Conservation (phyloP, 1,284 basidiomycete species). For the Salmacisia buchloeana region DNA sequence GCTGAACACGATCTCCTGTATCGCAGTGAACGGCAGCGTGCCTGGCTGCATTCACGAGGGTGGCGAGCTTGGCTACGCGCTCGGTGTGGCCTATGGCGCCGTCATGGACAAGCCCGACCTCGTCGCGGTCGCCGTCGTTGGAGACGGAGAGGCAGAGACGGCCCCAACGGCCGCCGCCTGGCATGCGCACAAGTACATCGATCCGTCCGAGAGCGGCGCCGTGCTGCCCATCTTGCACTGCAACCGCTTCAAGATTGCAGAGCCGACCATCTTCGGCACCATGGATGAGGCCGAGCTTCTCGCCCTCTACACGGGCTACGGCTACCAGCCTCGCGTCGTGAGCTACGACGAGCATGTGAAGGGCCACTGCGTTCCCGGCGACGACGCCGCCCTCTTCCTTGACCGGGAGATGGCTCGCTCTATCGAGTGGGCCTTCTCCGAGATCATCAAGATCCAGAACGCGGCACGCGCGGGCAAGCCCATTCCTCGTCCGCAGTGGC, state of each 20-base stretch:
- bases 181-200: conserved; percentile 78
- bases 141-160: conserved; percentile 81
- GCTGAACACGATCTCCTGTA: conserved; percentile 1
- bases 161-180: conserved; percentile 59
- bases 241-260: conserved; percentile 79
- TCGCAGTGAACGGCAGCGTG: conserved; percentile 65
- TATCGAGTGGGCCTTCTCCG: conserved; percentile 63
- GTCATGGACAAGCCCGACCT: conserved; percentile 83
- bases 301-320: conserved; percentile 60
- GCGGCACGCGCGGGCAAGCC: conserved; percentile 70
- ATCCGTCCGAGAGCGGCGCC: conserved; percentile 82
- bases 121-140: conserved; percentile 70
- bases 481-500: conserved; percentile 77
- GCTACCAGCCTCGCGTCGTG: conserved; percentile 65
- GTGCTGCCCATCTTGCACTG: conserved; percentile 80
- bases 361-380: conserved; percentile 58
- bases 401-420: conserved; percentile 64
- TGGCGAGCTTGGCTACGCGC: conserved; percentile 57
- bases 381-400: conserved; percentile 47
- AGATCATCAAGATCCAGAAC: conserved; percentile 62
- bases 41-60: conserved; percentile 85
- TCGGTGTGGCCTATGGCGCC: conserved; percentile 66
- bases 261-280: conserved; percentile 78
- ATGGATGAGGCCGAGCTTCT: conserved; percentile 78
- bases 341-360: conserved; percentile 61